phyloP scores from a whole-genome alignment of 1,284 basidiomycete genomes.

The Cutaneotrichosporon arboriforme region DNA sequence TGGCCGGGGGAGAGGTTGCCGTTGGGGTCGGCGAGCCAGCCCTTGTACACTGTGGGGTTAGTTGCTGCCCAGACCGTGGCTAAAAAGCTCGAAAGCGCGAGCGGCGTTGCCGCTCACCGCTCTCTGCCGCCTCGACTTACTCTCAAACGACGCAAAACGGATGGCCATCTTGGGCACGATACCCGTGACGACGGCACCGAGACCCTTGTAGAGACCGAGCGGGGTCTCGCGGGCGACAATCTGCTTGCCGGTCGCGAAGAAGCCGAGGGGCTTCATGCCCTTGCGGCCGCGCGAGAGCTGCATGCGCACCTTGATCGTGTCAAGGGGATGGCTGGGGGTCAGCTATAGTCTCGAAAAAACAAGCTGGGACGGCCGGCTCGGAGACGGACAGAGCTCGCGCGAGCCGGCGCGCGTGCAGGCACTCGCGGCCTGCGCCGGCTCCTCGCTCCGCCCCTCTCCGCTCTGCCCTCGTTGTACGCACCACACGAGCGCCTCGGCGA shows the following conservation, averaged over 20 bases:
- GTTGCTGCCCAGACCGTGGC: not conserved
- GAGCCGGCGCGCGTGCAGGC: not conserved
- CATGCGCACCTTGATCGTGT: conserved; percentile 99
- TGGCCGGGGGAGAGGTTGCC: conserved; percentile 32
- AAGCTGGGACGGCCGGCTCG: too few species aligned
- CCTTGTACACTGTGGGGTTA: conserved; percentile 65
- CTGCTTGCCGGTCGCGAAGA: conserved; percentile 83
- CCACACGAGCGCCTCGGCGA: conserved; percentile 75
- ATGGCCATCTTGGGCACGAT: conserved; percentile 99
- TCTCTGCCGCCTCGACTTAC: too few species aligned
- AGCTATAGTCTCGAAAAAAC: not conserved
- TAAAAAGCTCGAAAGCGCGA: too few species aligned
- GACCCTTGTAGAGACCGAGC: conserved; percentile 94
- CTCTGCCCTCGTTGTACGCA: conserved; percentile 24
- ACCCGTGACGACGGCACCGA: conserved; percentile 93
- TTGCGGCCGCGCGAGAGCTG: conserved; percentile 79
- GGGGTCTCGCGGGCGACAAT: conserved; percentile 90
- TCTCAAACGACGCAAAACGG: conserved; percentile 95
- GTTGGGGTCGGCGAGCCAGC: conserved; percentile 56
- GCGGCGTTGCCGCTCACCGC: too few species aligned
- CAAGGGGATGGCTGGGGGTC: conserved; percentile 57
- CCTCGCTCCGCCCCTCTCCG: not conserved
- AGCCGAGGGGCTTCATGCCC: conserved; percentile 72
- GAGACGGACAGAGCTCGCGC: too few species aligned
- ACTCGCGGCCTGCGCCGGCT: not conserved